Conservation (phyloP, 805 yeast genomes). For the Jamesozyma rosinii region DNA sequence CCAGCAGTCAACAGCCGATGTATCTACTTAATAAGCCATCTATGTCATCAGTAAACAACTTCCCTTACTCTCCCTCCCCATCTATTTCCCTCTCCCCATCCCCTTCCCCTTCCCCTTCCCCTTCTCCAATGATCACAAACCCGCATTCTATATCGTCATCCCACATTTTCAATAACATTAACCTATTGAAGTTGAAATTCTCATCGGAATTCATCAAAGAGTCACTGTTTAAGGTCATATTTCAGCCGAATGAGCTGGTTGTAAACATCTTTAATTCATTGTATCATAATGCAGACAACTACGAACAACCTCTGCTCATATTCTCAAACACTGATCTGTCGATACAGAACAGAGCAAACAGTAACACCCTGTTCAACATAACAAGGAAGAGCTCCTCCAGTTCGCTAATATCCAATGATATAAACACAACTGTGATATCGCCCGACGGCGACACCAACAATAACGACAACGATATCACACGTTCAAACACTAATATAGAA, state of each 20-base stretch:
- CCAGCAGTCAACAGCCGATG: too few species aligned
- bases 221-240: slow-evolving; percentile 9
- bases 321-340: slow-evolving; percentile 11
- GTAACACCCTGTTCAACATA: neutral
- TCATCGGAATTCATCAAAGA: slow-evolving; percentile 9
- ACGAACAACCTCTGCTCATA: slow-evolving; percentile 21
- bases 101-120: neutral
- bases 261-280: slow-evolving; percentile 19
- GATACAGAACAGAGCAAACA: neutral
- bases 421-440: neutral
- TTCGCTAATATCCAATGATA: neutral
- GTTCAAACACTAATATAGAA: too few species aligned
- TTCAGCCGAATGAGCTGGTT: slow-evolving; percentile 25
- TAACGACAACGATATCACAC: neutral
- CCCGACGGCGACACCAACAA: neutral
- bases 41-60: neutral
- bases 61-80: too few species aligned
- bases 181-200: slow-evolving; percentile 4
- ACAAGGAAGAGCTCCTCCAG: neutral
- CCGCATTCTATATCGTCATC: neutral
- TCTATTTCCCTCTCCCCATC: too few species aligned
- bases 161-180: neutral
- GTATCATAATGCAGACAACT: slow-evolving; percentile 19
- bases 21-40: neutral
- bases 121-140: neutral